A percentile compares a stretch with the other conserved stretches of the same genome.
Conservation (phyloP, 2,329 filamentous ascomycete species). For the Curvularia sp. region DNA sequence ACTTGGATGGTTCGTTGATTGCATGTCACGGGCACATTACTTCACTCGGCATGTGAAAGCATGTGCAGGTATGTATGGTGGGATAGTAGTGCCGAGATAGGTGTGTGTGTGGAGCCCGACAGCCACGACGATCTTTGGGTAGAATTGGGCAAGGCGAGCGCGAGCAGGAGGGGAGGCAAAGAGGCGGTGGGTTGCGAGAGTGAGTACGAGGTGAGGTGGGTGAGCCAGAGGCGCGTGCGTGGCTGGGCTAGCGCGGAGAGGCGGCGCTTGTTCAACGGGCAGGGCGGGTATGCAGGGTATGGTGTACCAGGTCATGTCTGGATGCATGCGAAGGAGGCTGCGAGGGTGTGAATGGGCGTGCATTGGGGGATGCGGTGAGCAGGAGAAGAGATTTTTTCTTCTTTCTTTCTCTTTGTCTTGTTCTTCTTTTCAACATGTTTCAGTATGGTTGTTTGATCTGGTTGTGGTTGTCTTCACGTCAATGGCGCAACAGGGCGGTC, state of each 20-base stretch:
- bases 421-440: background rate
- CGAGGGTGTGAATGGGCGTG: background rate
- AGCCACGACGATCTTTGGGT: background rate
- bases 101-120: background rate
- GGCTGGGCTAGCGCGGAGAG: background rate
- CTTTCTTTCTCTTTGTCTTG: background rate
- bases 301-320: background rate
- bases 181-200: background rate
- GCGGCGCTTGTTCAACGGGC: background rate
- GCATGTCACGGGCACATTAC: background rate
- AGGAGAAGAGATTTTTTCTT: background rate
- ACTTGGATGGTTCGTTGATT: background rate
- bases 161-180: background rate
- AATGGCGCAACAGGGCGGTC: background rate
- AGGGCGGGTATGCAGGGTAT: background rate
- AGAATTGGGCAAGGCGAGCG: background rate
- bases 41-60: background rate
- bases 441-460: background rate
- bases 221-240: background rate
- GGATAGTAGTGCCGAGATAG: background rate
- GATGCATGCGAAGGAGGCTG: background rate
- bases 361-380: background rate
- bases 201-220: background rate
- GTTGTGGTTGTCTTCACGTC: too few relatives aligned
- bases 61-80: background rate